These are phyloP conservation scores for Pseudogymnoascus sp. DNA, from an alignment of 2,329 filamentous ascomycete species.

Conservation along the genomic window DNA sequence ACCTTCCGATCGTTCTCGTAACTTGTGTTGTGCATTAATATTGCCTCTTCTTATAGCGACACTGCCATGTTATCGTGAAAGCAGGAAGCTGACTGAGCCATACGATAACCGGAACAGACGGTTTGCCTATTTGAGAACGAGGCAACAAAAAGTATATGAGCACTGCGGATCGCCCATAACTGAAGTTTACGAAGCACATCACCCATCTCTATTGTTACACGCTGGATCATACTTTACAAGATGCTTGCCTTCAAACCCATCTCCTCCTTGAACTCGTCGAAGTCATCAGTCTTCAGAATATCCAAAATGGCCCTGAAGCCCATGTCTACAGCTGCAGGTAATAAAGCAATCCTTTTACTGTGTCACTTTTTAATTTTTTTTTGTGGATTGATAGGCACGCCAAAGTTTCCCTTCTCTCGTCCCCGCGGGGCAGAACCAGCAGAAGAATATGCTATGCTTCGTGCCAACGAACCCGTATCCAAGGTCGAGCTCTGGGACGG, in stretches of 20 bases:
- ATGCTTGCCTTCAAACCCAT: neutral
- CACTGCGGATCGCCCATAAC: neutral
- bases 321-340: constrained; percentile 2
- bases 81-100: neutral
- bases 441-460: constrained; percentile 36
- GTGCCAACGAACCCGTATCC: constrained; percentile 36
- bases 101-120: neutral
- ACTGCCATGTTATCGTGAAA: neutral
- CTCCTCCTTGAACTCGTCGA: neutral
- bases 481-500: constrained; percentile 39
- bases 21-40: neutral
- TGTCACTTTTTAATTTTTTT: too few species aligned
- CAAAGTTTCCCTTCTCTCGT: constrained; percentile 33
- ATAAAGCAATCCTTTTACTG: neutral
- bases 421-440: constrained; percentile 34
- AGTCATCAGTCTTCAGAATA: neutral
- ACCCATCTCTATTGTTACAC: neutral
- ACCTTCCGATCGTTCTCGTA: neutral
- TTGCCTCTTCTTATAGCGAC: neutral
- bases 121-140: neutral
- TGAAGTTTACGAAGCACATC: neutral
- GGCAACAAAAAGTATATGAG: neutral
- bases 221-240: neutral
- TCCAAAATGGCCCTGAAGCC: neutral
- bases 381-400: constrained; percentile 14